Percentiles rank a stretch among this genome's conserved stretches.
Conservation (phyloP, 352 stramenopile genomes). For the Globisporangium megalacanthum region DNA sequence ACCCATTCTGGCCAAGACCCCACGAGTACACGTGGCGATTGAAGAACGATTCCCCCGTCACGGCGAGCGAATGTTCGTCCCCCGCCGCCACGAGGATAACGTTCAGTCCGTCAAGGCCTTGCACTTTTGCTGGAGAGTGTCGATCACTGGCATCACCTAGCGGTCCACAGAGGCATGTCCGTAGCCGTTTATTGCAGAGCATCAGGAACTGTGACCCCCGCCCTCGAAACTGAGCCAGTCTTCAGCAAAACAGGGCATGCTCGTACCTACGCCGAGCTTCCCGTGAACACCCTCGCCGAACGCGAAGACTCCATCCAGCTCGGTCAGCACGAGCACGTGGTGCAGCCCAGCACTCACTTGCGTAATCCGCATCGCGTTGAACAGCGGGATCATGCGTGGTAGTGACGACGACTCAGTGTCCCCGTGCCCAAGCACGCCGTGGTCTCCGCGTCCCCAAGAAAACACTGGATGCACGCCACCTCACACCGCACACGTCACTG, state of each 20-base stretch:
- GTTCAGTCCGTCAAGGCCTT: conserved; percentile 43
- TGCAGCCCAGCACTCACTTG: conserved; percentile 48
- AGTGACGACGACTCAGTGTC: conserved; percentile 28
- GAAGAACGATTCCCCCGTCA: conserved; percentile 56
- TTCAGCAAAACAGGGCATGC: neutral
- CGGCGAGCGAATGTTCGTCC: conserved; percentile 59
- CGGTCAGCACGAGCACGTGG: conserved; percentile 67
- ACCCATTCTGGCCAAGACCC: conserved; percentile 64
- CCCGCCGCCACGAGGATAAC: conserved; percentile 55
- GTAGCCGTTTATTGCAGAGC: neutral
- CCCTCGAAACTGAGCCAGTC: neutral
- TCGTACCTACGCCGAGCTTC: conserved; percentile 55
- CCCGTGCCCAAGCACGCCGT: conserved; percentile 53
- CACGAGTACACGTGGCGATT: conserved; percentile 81
- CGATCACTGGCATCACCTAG: conserved; percentile 41
- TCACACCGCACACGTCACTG: neutral
- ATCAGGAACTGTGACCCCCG: neutral
- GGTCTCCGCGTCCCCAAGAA: conserved; percentile 64
- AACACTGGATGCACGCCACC: conserved; percentile 29
- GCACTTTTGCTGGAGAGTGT: conserved; percentile 30
- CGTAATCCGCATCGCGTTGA: conserved; percentile 48
- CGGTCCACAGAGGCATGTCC: neutral
- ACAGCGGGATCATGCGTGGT: conserved; percentile 47
- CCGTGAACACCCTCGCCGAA: conserved; percentile 62
- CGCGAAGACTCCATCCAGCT: conserved; percentile 56